Evolutionary conservation across 139 green algal species (phyloP).

Genomic region (Pseudopediastrum boryanum): DNA sequence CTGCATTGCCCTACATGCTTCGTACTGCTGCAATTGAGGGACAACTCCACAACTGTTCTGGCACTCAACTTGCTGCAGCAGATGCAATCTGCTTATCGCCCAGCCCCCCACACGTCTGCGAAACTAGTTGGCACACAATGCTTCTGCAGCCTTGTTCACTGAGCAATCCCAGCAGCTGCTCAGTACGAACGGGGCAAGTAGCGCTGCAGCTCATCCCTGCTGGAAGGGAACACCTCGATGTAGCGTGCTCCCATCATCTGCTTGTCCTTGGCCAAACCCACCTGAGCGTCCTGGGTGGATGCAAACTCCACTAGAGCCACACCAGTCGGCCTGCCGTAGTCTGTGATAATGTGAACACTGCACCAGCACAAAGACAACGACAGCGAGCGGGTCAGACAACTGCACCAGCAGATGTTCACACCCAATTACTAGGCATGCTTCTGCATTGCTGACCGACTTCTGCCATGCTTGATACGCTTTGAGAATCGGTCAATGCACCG

Average conservation of each 20-base stretch:
- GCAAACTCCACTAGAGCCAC: constrained; percentile 83
- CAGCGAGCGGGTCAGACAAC: neutral
- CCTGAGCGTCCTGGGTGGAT: constrained; percentile 58
- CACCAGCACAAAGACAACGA: neutral
- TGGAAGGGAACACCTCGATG: constrained; percentile 84
- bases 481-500: no score
- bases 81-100: neutral
- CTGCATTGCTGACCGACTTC: no score
- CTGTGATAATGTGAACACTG: constrained; percentile 73
- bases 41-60: no score
- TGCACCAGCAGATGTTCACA: no score
- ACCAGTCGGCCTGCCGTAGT: constrained; percentile 71
- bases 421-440: no score
- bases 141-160: neutral
- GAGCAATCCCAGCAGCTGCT: constrained; percentile 10
- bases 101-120: neutral
- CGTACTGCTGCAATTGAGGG: no score
- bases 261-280: constrained; percentile 78
- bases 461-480: no score
- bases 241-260: constrained; percentile 87
- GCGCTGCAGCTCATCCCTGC: constrained; percentile 54
- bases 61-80: neutral
- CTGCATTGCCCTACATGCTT: no score
- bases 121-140: neutral
- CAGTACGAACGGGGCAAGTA: constrained; percentile 29